Base-by-base conservation (phyloP, 1,139 yeast genomes). In the Yamadazyma triangularis region DNA sequence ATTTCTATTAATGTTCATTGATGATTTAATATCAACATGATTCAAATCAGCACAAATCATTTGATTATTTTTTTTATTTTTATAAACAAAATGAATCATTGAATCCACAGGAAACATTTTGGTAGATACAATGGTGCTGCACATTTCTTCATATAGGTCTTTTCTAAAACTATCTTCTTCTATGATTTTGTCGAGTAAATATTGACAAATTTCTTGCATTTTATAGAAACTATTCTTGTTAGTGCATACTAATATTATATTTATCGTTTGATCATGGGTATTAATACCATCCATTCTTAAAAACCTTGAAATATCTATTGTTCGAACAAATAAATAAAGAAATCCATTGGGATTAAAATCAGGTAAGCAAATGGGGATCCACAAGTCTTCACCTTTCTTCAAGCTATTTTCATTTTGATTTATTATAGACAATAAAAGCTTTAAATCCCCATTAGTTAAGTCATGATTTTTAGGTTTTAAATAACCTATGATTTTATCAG, bases 291-390 rank as follows among this genome's bases (percentile, higher is more conserved):
- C 51, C 8, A 47, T 47, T 8, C 20, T 25, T 2, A 47, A 30
- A 27, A 40, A 36, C 14, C 40, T 36, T 10, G 41, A 36, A 19
- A 71, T 36, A 27, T 60, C 64, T 31, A 86, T 60, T 36, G 75
- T 77, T 39, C 77, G 78, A 28, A 88, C 82, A 49, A 83, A 86
- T 3, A 87, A 78, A 50, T 91, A 85, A 7, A 91, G 60, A 47
- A 88, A 93, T 10, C 98, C 98, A 40, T 79, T 78, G 3, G 86
- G 64, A 51, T 91, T 91, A 61, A 91, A 91, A 42, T 84, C 77
- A 1, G 98, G 96, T 55, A 91, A 69, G 52, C 98, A 91, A 2
- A 91, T 67, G 0, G 98, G 98, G 10, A 87, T 74, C 97, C 97
- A 91, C 39, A 87, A 74, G 47, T 89, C 96, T 43, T 84, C 91